Evolutionary conservation across 441 rosid species (phyloP).

Genomic region (Corymbia calophylla): DNA sequence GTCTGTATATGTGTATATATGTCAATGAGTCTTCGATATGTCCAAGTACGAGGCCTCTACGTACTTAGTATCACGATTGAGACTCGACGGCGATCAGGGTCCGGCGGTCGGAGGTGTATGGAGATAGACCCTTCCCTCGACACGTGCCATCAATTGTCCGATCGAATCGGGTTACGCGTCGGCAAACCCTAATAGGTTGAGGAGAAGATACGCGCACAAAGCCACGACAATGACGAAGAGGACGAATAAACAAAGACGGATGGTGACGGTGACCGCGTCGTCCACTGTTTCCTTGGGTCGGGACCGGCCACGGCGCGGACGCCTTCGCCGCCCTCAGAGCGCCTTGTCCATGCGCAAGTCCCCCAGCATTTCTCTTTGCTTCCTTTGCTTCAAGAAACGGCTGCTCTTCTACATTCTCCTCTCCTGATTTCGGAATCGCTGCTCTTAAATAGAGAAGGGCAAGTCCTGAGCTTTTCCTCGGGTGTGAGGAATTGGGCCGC

Average conservation of each 20-base stretch:
- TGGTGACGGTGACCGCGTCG: rapidly evolving
- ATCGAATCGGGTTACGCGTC: background rate
- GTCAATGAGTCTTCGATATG: background rate
- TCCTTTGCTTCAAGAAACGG: background rate
- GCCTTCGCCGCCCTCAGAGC: background rate
- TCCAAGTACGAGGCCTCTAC: background rate
- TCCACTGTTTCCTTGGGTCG: background rate
- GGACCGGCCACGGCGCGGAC: background rate
- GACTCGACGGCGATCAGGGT: background rate
- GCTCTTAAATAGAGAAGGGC: background rate
- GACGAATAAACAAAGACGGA: background rate
- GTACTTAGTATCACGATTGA: background rate
- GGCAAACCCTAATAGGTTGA: background rate
- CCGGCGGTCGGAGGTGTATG: background rate
- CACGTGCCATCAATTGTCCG: background rate
- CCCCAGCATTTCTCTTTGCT: background rate
- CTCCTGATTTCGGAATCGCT: background rate
- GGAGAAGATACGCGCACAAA: background rate
- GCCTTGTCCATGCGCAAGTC: background rate
- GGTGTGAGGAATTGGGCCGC: background rate
- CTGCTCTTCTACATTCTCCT: background rate
- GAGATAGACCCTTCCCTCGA: background rate
- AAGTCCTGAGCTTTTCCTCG: background rate
- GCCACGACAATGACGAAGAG: background rate
- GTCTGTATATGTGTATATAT: background rate